Percentiles rank a stretch among this genome's conserved stretches.
phyloP scores from a whole-genome alignment of 352 stramenopile genomes.

The Pythium brachiatum region DNA sequence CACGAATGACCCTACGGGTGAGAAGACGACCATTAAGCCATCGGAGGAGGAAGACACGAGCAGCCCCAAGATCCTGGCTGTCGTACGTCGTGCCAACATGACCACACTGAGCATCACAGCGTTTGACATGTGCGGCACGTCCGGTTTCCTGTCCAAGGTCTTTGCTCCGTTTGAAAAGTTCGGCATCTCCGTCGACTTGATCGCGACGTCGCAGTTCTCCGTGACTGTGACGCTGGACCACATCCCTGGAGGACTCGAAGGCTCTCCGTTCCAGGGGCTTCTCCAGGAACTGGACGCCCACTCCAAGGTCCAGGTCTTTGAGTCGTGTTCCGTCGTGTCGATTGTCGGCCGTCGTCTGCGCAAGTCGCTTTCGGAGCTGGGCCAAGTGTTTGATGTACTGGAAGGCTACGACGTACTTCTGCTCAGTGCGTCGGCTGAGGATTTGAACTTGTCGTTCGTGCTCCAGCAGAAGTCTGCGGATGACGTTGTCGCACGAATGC shows the following conservation, averaged over 20 bases:
- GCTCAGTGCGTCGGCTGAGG: constrained; percentile 83
- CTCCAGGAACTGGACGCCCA: constrained; percentile 64
- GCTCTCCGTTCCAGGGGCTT: constrained; percentile 64
- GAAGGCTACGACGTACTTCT: constrained; percentile 84
- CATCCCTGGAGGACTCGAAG: constrained; percentile 74
- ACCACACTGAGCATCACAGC: constrained; percentile 87
- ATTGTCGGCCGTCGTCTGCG: constrained; percentile 81
- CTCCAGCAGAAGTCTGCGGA: constrained; percentile 78
- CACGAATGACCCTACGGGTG: constrained; percentile 91
- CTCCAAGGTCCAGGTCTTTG: constrained; percentile 74
- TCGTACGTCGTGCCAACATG: constrained; percentile 83
- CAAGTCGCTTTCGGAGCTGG: constrained; percentile 78
- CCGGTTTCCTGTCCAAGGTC: constrained; percentile 84
- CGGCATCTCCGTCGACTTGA: constrained; percentile 87
- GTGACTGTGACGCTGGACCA: constrained; percentile 87
- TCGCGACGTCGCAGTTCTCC: constrained; percentile 88
- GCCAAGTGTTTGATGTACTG: constrained; percentile 82
- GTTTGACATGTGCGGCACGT: constrained; percentile 84
- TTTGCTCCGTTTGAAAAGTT: constrained; percentile 83
- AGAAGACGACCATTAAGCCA: constrained; percentile 72
- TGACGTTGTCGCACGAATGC: constrained; percentile 77
- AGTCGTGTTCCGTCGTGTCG: constrained; percentile 83
- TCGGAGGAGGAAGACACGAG: constrained; percentile 31
- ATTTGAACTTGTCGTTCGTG: constrained; percentile 90
- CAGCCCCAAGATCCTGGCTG: constrained; percentile 84